Evolutionary conservation across 2,329 filamentous ascomycete species (phyloP), one percentile per base, ranked within the genome.

Genomic region (Ophiostoma triangulosporum): DNA sequence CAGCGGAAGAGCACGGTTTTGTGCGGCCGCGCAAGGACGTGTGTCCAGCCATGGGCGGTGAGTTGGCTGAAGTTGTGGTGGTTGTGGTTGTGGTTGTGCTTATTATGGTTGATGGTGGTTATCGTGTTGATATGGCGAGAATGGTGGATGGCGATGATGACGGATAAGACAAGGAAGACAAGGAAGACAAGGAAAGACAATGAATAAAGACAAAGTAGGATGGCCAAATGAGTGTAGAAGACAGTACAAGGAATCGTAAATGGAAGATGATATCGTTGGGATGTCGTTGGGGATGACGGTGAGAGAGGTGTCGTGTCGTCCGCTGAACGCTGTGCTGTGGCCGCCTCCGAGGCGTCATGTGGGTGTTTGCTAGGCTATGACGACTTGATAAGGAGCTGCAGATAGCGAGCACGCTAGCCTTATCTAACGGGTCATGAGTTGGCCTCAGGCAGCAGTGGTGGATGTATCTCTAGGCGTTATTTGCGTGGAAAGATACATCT

Each of bases 1-100:
- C 75, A 53, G 77, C 71, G 62, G 83, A 85, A 60, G 65, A 69
- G 69, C 76, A 80, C 54, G 54, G 57, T 60, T 60, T 51, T 51
- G 55, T 38, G 55, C 51, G 36, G 32, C 43, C 54, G 14, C 54
- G 54, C 15, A 48, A 49, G 12, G 48, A 49, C 15, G 20, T 12
- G 29, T 50, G 46, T 38, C 46, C 31, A 26, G 52, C 48, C 65
- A 67, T 68, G 20, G 45, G 1, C 26, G 33, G 22, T n/a, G n/a
- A n/a, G n/a, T n/a, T n/a, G n/a, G n/a, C n/a, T n/a, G n/a, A n/a
- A n/a, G n/a, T n/a, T n/a, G n/a, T n/a, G n/a, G n/a, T n/a, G n/a
- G n/a, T n/a, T n/a, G n/a, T n/a, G n/a, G n/a, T n/a, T n/a, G n/a
- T n/a, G n/a, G n/a, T n/a, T n/a, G n/a, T n/a, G n/a, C n/a, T n/a